A percentile compares a stretch with the other conserved stretches of the same genome.
phyloP scores from a whole-genome alignment of 495 filamentous ascomycete genomes.

The Penicillium odoratum region DNA sequence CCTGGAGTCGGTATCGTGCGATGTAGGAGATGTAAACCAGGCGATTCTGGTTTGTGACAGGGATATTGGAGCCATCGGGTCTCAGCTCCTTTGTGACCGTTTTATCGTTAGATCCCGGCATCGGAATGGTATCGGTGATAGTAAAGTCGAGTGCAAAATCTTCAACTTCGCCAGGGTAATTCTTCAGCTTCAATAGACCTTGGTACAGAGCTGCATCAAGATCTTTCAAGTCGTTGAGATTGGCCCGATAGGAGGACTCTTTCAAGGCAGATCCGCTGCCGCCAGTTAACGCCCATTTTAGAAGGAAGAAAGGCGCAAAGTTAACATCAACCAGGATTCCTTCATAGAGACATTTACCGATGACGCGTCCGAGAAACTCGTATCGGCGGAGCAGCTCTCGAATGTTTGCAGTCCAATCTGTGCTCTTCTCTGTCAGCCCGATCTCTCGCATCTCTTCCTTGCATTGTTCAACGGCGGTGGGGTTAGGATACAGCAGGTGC shows the following conservation, averaged over 20 bases:
- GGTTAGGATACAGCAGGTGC: constrained; percentile 88
- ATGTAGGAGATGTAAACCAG: constrained; percentile 93
- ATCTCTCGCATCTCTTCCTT: constrained; percentile 56
- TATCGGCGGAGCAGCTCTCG: constrained; percentile 69
- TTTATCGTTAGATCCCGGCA: constrained; percentile 43
- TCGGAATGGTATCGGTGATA: constrained; percentile 72
- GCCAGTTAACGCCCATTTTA: constrained; percentile 86
- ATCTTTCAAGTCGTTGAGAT: constrained; percentile 89
- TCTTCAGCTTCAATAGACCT: constrained; percentile 83
- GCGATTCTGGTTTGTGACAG: constrained; percentile 89
- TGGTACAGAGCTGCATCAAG: constrained; percentile 93
- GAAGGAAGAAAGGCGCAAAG: constrained; percentile 94
- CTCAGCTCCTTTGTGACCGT: constrained; percentile 71
- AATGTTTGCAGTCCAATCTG: constrained; percentile 58
- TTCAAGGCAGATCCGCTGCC: constrained; percentile 57
- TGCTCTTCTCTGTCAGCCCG: constrained; percentile 52
- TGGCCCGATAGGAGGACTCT: constrained; percentile 77
- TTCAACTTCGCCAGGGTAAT: constrained; percentile 80
- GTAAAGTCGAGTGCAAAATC: constrained; percentile 85
- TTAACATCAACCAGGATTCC: constrained; percentile 91
- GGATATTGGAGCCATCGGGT: constrained; percentile 68
- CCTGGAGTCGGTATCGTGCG: constrained; percentile 78
- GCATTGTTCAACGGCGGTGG: constrained; percentile 71
- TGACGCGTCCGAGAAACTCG: constrained; percentile 88
- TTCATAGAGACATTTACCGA: constrained; percentile 98